phyloP scores from a whole-genome alignment of 495 filamentous ascomycete species.

The Pyrenula aspistea region DNA sequence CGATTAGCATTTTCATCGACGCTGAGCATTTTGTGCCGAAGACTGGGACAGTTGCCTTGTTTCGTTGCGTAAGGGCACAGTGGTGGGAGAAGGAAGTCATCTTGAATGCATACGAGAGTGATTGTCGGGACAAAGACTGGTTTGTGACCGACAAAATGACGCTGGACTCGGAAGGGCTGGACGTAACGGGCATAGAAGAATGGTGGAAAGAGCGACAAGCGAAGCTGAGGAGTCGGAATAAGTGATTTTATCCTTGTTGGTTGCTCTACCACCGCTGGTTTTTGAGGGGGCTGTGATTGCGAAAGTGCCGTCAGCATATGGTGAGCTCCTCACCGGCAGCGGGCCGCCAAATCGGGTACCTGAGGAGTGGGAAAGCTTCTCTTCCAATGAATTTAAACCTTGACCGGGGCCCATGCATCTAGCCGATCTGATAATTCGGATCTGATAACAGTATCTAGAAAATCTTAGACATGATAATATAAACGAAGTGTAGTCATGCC shows the following conservation, averaged over 20 bases:
- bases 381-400: too few relatives aligned
- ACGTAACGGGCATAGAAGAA: not conserved
- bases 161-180: not conserved
- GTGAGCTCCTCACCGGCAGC: too few relatives aligned
- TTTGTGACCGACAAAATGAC: not conserved
- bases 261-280: not conserved
- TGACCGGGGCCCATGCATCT: too few relatives aligned
- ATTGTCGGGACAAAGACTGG: not conserved
- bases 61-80: not conserved
- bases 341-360: too few relatives aligned
- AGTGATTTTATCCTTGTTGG: not conserved
- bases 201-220: not conserved
- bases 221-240: not conserved
- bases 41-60: not conserved
- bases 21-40: not conserved
- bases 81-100: not conserved
- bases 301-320: too few relatives aligned
- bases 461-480: too few relatives aligned
- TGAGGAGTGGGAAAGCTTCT: too few relatives aligned
- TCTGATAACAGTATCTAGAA: not conserved
- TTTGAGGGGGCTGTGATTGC: not conserved
- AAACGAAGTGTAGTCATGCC: too few relatives aligned
- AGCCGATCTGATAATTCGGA: not conserved
- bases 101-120: not conserved
- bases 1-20: not conserved